Conservation (phyloP, 2,329 filamentous ascomycete species). For the Aphanoascus verrucosus region DNA sequence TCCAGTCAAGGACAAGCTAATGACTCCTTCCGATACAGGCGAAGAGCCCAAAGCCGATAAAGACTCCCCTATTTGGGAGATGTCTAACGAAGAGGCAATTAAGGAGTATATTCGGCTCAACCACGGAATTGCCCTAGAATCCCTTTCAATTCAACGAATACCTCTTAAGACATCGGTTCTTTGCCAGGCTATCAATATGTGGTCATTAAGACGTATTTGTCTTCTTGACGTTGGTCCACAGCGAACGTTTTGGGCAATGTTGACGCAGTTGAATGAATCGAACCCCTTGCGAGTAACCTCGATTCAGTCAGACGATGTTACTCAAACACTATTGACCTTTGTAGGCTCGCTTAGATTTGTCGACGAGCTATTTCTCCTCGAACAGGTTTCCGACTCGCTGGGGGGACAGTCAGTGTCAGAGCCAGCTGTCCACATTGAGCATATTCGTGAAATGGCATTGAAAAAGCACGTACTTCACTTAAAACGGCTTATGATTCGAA, state of each 20-base stretch:
- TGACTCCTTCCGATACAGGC: background rate
- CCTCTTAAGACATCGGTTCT: conserved; percentile 51
- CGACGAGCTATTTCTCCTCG: conserved; percentile 50
- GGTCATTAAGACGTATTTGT: conserved; percentile 47
- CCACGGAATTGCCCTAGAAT: conserved; percentile 47
- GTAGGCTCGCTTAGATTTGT: conserved; percentile 45
- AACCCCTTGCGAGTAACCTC: conserved; percentile 45
- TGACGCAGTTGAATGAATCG: conserved; percentile 45
- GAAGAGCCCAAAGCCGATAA: background rate
- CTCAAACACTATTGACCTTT: conserved; percentile 35
- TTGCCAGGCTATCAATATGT: conserved; percentile 47
- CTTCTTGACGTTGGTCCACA: conserved; percentile 56
- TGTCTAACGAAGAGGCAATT: conserved; percentile 5
- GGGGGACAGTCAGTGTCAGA: conserved; percentile 45
- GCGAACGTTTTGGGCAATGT: conserved; percentile 47
- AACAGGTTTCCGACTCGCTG: conserved; percentile 43
- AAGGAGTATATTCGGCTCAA: conserved; percentile 47
- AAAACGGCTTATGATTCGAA: conserved; percentile 50
- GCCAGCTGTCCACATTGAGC: conserved; percentile 43
- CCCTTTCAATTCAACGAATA: conserved; percentile 48
- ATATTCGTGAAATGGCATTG: conserved; percentile 48
- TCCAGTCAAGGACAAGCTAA: background rate
- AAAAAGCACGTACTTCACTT: conserved; percentile 48
- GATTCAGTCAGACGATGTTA: conserved; percentile 55
- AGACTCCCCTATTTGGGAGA: background rate